Percentiles rank a stretch among this genome's conserved stretches.
These are phyloP conservation scores for Peniophora sp. DNA, from an alignment of 1,284 basidiomycete genomes.

Conservation along the genomic window DNA sequence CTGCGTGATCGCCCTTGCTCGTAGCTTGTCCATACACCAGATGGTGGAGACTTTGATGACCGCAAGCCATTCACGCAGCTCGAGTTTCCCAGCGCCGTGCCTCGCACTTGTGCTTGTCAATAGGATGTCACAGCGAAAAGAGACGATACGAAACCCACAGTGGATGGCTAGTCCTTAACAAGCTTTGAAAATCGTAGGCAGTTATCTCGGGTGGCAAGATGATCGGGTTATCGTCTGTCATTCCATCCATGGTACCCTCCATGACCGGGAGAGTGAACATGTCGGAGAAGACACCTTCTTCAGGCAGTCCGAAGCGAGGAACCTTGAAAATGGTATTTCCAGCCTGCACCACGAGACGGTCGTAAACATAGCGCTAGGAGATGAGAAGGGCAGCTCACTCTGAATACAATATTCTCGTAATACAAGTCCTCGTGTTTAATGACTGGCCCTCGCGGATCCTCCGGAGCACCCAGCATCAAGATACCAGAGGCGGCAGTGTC, in stretches of 20 bases:
- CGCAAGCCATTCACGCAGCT: conserved; percentile 4
- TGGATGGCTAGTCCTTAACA: neutral
- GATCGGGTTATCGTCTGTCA: neutral
- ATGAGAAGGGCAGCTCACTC: too few species aligned
- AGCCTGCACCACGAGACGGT: neutral
- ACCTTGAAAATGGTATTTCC: neutral
- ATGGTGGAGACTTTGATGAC: conserved; percentile 5
- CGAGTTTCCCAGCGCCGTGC: neutral
- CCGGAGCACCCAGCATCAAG: too few species aligned
- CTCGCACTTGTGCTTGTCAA: neutral
- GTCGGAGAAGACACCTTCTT: neutral
- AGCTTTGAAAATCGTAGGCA: neutral
- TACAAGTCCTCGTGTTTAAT: too few species aligned
- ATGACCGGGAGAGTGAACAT: neutral
- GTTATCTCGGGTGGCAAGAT: neutral
- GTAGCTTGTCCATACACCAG: conserved; percentile 6
- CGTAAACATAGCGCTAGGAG: too few species aligned
- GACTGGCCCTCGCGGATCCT: too few species aligned
- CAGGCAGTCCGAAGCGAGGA: neutral
- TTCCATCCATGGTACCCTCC: neutral
- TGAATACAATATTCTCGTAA: too few species aligned
- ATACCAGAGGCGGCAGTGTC: too few species aligned
- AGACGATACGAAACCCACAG: neutral
- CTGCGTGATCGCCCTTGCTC: neutral
- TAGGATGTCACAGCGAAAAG: neutral